These are phyloP conservation scores for Pythium aphanidermatum DNA, from an alignment of 352 stramenopile genomes.

Conservation along the genomic window DNA sequence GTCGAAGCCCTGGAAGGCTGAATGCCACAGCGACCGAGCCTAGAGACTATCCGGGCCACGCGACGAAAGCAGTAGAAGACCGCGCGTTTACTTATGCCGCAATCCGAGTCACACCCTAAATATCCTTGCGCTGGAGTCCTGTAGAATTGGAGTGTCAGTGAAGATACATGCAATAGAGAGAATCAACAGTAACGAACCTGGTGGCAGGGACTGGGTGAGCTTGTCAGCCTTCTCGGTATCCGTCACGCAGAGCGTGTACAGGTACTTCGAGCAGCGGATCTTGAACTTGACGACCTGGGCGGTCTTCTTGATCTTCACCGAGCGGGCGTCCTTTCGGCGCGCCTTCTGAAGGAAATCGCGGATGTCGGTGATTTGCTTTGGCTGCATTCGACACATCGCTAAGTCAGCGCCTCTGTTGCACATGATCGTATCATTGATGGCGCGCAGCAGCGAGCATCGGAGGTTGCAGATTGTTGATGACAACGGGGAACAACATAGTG, in stretches of 20 bases:
- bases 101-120: constrained; percentile 64
- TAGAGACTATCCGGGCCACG: constrained; percentile 13
- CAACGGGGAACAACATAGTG: no score
- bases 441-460: not conserved
- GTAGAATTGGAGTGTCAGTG: not conserved
- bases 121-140: constrained; percentile 91
- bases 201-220: constrained; percentile 98
- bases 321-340: constrained; percentile 95
- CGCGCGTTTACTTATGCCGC: constrained; percentile 69
- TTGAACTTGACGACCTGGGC: constrained; percentile 99
- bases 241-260: constrained; percentile 98
- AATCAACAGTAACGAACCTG: constrained; percentile 58
- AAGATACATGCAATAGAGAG: not conserved
- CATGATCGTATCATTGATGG: not conserved
- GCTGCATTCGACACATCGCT: constrained; percentile 45
- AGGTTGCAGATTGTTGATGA: no score
- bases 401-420: constrained; percentile 3
- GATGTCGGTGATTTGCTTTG: constrained; percentile 99
- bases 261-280: constrained; percentile 98
- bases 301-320: constrained; percentile 99
- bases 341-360: constrained; percentile 99
- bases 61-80: constrained; percentile 65
- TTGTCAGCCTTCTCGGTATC: constrained; percentile 99
- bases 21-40: constrained; percentile 15
- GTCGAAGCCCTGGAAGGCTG: constrained; percentile 2